These are phyloP conservation scores for Aspergillus puulaauensis DNA, from an alignment of 2,329 filamentous ascomycete genomes.

Conservation along the genomic window DNA sequence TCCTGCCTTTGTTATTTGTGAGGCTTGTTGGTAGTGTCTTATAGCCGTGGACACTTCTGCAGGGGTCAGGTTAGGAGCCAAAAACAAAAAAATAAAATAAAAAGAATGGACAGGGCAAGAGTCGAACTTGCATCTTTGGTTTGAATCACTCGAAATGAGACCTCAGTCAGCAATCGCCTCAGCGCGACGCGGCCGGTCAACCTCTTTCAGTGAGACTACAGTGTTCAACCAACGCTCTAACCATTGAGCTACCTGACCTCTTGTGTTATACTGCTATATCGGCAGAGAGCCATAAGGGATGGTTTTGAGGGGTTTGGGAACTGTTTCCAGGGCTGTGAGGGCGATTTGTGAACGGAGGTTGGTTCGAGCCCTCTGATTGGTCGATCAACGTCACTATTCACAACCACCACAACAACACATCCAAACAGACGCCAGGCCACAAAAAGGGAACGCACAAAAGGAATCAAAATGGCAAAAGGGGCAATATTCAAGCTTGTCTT, in stretches of 20 bases:
- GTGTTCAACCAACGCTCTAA: not conserved
- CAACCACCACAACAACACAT: too few relatives aligned
- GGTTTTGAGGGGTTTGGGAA: not conserved
- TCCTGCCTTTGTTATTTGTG: too few relatives aligned
- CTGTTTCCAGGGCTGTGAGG: not conserved
- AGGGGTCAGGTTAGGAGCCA: too few relatives aligned
- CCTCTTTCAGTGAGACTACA: not conserved
- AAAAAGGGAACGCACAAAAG: not conserved
- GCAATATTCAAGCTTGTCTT: too few relatives aligned
- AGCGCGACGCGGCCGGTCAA: not conserved
- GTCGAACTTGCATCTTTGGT: not conserved
- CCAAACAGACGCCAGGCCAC: not conserved
- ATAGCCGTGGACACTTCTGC: too few relatives aligned
- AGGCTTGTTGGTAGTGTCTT: too few relatives aligned
- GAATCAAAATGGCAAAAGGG: too few relatives aligned
- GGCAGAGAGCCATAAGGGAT: not conserved
- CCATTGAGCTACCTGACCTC: not conserved
- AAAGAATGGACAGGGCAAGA: not conserved
- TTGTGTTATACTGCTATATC: not conserved
- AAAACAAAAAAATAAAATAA: not conserved
- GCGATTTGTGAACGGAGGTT: not conserved
- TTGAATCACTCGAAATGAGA: not conserved
- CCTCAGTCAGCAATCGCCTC: not conserved
- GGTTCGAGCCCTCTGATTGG: not conserved
- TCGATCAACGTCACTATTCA: not conserved